A percentile compares a stretch with the other conserved stretches of the same genome.
These are phyloP conservation scores for Boeremia exigua DNA, from an alignment of 2,329 filamentous ascomycete genomes.

Conservation along the genomic window DNA sequence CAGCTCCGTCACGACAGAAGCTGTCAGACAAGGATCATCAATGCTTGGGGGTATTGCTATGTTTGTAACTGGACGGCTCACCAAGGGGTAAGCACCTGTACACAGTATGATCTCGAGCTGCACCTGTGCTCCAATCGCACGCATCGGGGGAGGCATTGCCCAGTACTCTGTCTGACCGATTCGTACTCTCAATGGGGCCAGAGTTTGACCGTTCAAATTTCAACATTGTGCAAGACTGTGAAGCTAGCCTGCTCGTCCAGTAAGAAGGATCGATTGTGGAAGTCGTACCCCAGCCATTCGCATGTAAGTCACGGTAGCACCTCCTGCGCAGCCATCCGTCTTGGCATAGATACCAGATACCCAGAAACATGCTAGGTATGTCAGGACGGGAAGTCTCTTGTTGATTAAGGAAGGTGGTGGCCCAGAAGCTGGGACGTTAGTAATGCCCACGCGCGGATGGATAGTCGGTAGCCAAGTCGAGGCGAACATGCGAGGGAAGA, in stretches of 20 bases:
- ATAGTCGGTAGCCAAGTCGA: conserved; percentile 20
- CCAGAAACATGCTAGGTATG: conserved; percentile 12
- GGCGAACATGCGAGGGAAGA: conserved; percentile 8
- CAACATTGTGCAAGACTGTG: conserved; percentile 4
- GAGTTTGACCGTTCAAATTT: conserved; percentile 3
- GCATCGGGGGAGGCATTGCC: not conserved
- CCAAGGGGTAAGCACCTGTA: not conserved
- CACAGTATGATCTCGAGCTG: conserved; percentile 1
- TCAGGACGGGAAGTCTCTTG: conserved; percentile 11
- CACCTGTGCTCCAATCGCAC: not conserved
- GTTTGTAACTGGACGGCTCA: conserved; percentile 1
- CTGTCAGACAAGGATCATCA: conserved; percentile 9
- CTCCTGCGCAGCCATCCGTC: conserved; percentile 20
- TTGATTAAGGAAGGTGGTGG: conserved; percentile 27
- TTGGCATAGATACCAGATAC: conserved; percentile 20
- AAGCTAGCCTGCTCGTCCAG: conserved; percentile 3
- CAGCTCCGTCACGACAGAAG: not conserved
- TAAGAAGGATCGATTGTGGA: conserved; percentile 2
- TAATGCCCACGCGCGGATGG: conserved; percentile 23
- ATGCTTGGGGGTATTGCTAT: conserved; percentile 1
- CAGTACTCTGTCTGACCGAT: conserved; percentile 3
- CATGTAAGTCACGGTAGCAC: conserved; percentile 10
- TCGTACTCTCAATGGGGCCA: conserved; percentile 1
- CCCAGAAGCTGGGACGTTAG: conserved; percentile 33
- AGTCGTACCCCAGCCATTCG: conserved; percentile 3